Base-by-base conservation (phyloP, 2,329 filamentous ascomycete species). In the Fusarium sp. region DNA sequence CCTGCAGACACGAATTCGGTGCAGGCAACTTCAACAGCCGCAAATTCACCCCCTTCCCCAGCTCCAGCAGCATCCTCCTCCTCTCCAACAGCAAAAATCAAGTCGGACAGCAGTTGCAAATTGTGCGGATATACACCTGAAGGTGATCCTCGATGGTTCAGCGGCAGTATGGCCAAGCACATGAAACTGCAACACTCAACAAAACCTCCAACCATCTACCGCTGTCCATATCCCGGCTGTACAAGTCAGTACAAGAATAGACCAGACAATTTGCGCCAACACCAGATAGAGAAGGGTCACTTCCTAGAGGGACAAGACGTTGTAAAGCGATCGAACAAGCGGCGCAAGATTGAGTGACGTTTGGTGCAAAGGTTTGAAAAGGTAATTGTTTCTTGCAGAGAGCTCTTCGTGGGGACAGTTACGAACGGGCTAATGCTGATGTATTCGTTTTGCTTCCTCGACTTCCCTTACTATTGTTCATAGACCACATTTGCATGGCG, bases 91-190 rank as follows among this genome's bases (percentile, higher is more conserved):
- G 72, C 78, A 44, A 85, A 85, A 66, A 69, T 82, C 4, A 86
- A 87, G 66, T 83, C 86, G 1, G 79, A 84, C 52, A 82, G 83
- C 56, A 83, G 83, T 70, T 90, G 88, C 74, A 84, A 86, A 28
- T 80, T 88, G 24, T 90, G 88, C 69, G 87, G 85, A 6, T 90
- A 90, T 79, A 83, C 86, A 15, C 88, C 88, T 3, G 88, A 87
- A 70, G 88, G 88, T 8, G 84, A 88, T 55, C 87, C 88, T n/a
- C 84, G 86, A 66, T 90, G 88, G 88, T 90, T 89, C 76, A 85
- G 85, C 49, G 87, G 87, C 11, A 89, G 86, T 77, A 88, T 90
- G 87, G 84, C 87, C 55, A 90, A 89, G 79, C 88, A 90, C 77
- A 88, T 83, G 81, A 88, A 86, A 77, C 81, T 86, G 66, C 85